Percentiles rank a stretch among this genome's conserved stretches.
Conservation (phyloP, 495 filamentous ascomycete species). For the Amniculicola lignicola region DNA sequence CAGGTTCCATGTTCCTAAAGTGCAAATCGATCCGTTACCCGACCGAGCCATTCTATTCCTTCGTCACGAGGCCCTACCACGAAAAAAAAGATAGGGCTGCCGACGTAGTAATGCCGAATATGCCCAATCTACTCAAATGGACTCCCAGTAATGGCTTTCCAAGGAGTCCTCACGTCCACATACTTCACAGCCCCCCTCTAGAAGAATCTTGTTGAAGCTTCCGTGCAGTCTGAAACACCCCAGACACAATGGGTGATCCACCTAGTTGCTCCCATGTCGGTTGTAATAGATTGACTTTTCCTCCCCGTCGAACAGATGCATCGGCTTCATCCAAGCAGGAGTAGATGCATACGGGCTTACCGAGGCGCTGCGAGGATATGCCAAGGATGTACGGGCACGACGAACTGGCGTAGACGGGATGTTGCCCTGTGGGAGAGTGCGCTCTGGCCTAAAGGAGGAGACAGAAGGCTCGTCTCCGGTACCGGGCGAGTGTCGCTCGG, state of each 20-base stretch:
- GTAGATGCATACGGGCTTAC: not conserved
- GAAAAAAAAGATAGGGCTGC: not conserved
- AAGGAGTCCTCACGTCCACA: conserved; percentile 10
- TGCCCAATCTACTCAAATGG: not conserved
- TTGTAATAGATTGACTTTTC: conserved; percentile 21
- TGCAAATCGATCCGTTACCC: too few relatives aligned
- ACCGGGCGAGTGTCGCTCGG: too few relatives aligned
- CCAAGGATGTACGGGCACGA: not conserved
- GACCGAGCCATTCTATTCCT: too few relatives aligned
- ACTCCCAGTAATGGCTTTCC: conserved; percentile 15
- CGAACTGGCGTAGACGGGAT: too few relatives aligned
- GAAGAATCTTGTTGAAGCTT: conserved; percentile 1
- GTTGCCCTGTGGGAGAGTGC: too few relatives aligned
- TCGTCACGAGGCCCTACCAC: not conserved
- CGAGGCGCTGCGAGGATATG: not conserved
- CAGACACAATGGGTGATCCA: conserved; percentile 7
- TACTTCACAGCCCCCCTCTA: conserved; percentile 8
- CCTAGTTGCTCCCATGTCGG: conserved; percentile 14
- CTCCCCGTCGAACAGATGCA: conserved; percentile 13
- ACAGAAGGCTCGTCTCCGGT: too few relatives aligned
- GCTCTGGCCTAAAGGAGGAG: too few relatives aligned
- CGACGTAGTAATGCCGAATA: not conserved
- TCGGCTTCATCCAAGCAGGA: conserved; percentile 9
- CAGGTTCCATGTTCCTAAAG: not conserved
- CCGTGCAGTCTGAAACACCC: conserved; percentile 16